Conservation (phyloP, 495 filamentous ascomycete genomes). For the Corynascus novoguineensis region DNA sequence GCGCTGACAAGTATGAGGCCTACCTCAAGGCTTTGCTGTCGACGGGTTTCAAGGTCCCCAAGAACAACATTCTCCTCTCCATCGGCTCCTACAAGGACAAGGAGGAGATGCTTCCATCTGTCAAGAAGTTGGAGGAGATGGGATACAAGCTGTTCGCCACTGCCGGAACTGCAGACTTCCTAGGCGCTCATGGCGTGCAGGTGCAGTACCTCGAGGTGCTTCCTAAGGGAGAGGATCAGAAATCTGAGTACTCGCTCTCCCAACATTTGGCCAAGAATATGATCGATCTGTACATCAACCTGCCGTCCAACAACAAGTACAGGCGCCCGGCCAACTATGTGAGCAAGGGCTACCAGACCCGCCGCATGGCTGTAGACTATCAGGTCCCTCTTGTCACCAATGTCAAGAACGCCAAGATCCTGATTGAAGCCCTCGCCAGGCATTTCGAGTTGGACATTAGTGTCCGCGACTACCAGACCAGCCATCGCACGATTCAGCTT, state of each 20-base stretch:
- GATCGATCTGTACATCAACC: constrained; percentile 97
- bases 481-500: constrained; percentile 68
- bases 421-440: constrained; percentile 88
- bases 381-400: constrained; percentile 96
- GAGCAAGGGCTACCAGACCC: constrained; percentile 91
- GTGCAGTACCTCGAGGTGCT: constrained; percentile 90
- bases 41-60: constrained; percentile 95
- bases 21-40: constrained; percentile 94
- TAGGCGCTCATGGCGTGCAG: constrained; percentile 82
- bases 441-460: constrained; percentile 77
- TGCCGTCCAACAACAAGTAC: constrained; percentile 96
- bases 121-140: constrained; percentile 77
- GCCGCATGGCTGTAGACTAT: constrained; percentile 98
- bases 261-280: constrained; percentile 94
- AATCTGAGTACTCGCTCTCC: constrained; percentile 91
- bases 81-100: constrained; percentile 98
- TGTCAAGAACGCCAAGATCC: constrained; percentile 97
- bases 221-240: constrained; percentile 61
- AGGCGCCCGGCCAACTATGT: constrained; percentile 95
- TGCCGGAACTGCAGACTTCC: constrained; percentile 90
- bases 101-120: constrained; percentile 89
- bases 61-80: constrained; percentile 88
- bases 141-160: constrained; percentile 95
- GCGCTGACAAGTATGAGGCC: constrained; percentile 91
- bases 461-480: constrained; percentile 82